Conservation (phyloP, 2,329 filamentous ascomycete species). For the Myriosclerotinia scirpicola region DNA sequence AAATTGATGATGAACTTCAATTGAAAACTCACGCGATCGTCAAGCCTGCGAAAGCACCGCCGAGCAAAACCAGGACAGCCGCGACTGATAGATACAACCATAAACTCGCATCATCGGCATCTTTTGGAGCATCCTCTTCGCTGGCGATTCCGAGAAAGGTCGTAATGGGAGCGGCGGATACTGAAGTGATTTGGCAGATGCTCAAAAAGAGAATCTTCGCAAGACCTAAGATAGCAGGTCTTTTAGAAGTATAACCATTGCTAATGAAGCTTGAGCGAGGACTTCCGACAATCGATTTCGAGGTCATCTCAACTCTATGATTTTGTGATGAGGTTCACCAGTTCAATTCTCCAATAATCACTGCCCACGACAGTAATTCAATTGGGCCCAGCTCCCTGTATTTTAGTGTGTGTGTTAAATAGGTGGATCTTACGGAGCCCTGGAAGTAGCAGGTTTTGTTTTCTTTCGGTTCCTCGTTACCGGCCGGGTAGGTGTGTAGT, state of each 20-base stretch:
- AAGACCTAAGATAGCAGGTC: slow-evolving; percentile 53
- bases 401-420: background rate
- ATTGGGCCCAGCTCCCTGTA: slow-evolving; percentile 14
- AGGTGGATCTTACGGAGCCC: slow-evolving; percentile 8
- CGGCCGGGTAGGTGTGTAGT: no score
- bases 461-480: no score
- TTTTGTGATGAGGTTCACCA: no score
- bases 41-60: slow-evolving; percentile 90
- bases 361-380: slow-evolving; percentile 21
- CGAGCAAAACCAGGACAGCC: slow-evolving; percentile 76
- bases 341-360: slow-evolving; percentile 21
- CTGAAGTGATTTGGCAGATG: slow-evolving; percentile 44
- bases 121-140: slow-evolving; percentile 48
- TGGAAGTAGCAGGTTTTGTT: no score
- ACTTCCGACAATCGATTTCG: slow-evolving; percentile 29
- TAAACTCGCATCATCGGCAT: slow-evolving; percentile 61
- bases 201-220: slow-evolving; percentile 52
- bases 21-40: slow-evolving; percentile 72
- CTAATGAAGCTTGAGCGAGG: slow-evolving; percentile 24
- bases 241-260: slow-evolving; percentile 45
- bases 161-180: slow-evolving; percentile 40
- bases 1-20: background rate
- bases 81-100: slow-evolving; percentile 83
- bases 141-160: slow-evolving; percentile 48
- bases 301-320: slow-evolving; percentile 29